These are phyloP conservation scores for Rhodosorus marinus DNA, from an alignment of 23 red algal species.

Conservation along the genomic window DNA sequence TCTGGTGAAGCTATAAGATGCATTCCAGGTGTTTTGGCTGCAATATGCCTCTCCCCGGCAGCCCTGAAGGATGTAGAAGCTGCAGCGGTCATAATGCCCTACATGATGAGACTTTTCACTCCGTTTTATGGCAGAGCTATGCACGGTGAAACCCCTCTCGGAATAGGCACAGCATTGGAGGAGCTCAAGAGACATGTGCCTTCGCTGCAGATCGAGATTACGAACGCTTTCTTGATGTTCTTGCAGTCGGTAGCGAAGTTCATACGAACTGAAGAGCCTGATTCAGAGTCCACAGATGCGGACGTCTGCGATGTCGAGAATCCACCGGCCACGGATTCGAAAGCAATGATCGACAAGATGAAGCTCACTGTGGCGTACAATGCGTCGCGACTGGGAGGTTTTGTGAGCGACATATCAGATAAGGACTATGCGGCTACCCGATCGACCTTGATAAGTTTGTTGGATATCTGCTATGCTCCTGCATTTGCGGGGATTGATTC, in stretches of 20 bases:
- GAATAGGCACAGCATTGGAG: slow-evolving; percentile 41
- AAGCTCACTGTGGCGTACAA: slow-evolving; percentile 34
- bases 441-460: slow-evolving; percentile 9
- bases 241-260: slow-evolving; percentile 22
- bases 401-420: slow-evolving; percentile 19
- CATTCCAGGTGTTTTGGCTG: slow-evolving; percentile 42
- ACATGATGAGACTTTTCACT: slow-evolving; percentile 30
- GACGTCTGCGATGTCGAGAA: neutral
- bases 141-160: slow-evolving; percentile 42
- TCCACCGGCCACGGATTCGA: slow-evolving; percentile 1
- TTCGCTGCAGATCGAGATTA: slow-evolving; percentile 22
- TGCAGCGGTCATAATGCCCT: slow-evolving; percentile 12
- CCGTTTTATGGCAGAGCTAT: slow-evolving; percentile 54
- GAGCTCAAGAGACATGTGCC: slow-evolving; percentile 66
- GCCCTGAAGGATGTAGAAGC: slow-evolving; percentile 21
- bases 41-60: slow-evolving; percentile 37
- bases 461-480: slow-evolving; percentile 14
- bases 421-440: slow-evolving; percentile 18
- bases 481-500: slow-evolving; percentile 17
- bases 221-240: slow-evolving; percentile 23
- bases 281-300: neutral
- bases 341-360: slow-evolving; percentile 27
- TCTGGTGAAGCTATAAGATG: slow-evolving; percentile 53
- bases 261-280: slow-evolving; percentile 1
- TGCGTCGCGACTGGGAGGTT: slow-evolving; percentile 13